Conservation (phyloP, 164 flowering plant species). For the Taxillus chinensis region DNA sequence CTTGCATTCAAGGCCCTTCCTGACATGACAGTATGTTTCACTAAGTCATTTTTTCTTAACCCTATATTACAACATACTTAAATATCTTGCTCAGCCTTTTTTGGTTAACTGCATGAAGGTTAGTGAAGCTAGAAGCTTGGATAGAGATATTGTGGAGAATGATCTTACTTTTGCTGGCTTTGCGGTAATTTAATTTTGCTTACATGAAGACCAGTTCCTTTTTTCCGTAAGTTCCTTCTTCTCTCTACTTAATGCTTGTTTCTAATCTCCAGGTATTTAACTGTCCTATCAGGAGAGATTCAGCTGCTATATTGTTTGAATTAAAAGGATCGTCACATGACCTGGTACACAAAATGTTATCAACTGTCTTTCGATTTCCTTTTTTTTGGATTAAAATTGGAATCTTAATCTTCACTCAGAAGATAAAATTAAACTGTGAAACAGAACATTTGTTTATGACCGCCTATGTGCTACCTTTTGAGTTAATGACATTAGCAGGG, state of each 20-base stretch:
- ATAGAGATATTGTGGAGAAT: slow-evolving; percentile 74
- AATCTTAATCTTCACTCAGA: background rate
- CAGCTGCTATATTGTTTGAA: slow-evolving; percentile 70
- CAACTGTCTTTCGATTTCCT: background rate
- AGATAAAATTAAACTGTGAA: no score
- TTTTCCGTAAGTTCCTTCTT: background rate
- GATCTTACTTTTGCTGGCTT: slow-evolving; percentile 90
- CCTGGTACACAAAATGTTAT: slow-evolving; percentile 44
- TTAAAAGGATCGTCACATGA: slow-evolving; percentile 85
- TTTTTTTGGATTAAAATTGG: background rate
- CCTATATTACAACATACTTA: background rate
- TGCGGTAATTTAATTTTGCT: slow-evolving; percentile 39
- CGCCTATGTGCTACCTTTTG: no score
- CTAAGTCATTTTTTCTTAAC: background rate
- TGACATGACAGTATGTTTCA: slow-evolving; percentile 77
- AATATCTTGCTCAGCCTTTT: background rate
- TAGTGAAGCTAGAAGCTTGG: slow-evolving; percentile 90
- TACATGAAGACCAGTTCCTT: background rate
- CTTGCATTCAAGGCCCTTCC: slow-evolving; percentile 87
- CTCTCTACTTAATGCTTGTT: slow-evolving; percentile 4
- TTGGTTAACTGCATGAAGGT: slow-evolving; percentile 40
- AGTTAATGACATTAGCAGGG: no score
- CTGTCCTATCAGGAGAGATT: slow-evolving; percentile 87
- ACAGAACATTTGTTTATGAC: no score
- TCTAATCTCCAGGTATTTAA: slow-evolving; percentile 66